A percentile compares a stretch with the other conserved stretches of the same genome.
Conservation (phyloP, 257 asterid species). For the Petrea volubilis region DNA sequence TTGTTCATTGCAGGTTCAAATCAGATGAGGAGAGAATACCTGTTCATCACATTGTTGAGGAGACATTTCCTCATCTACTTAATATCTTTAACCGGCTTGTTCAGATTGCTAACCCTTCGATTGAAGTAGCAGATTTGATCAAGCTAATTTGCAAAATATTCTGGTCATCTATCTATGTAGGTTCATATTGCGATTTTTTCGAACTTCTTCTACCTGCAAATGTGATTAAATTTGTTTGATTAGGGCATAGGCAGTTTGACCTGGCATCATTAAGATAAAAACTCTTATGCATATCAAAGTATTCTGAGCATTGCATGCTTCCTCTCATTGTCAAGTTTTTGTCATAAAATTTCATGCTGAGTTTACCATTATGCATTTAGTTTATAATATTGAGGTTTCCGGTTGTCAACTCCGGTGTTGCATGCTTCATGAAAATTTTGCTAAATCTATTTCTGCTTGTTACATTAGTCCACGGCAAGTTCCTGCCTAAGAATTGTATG, state of each 20-base stretch:
- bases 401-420: not conserved
- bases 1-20: constrained; percentile 75
- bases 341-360: not conserved
- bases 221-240: constrained; percentile 8
- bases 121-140: constrained; percentile 93
- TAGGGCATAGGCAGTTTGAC: not conserved
- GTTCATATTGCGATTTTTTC: constrained; percentile 25
- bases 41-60: constrained; percentile 80
- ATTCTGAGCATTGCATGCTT: not conserved
- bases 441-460: not conserved
- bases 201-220: not conserved
- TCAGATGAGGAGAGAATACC: constrained; percentile 97
- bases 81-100: constrained; percentile 77
- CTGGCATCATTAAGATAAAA: not conserved
- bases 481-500: constrained; percentile 14
- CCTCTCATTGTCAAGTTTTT: not conserved
- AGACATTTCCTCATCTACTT: constrained; percentile 87
- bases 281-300: not conserved
- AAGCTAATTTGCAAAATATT: constrained; percentile 97
- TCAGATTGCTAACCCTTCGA: constrained; percentile 75
- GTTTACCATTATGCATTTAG: not conserved
- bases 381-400: not conserved
- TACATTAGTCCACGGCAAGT: not conserved
- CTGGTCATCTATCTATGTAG: constrained; percentile 95
- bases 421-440: not conserved